Evolutionary conservation across 1,284 basidiomycete genomes (phyloP), one percentile per base, ranked within the genome.

Genomic region (Heliocybe sulcata): DNA sequence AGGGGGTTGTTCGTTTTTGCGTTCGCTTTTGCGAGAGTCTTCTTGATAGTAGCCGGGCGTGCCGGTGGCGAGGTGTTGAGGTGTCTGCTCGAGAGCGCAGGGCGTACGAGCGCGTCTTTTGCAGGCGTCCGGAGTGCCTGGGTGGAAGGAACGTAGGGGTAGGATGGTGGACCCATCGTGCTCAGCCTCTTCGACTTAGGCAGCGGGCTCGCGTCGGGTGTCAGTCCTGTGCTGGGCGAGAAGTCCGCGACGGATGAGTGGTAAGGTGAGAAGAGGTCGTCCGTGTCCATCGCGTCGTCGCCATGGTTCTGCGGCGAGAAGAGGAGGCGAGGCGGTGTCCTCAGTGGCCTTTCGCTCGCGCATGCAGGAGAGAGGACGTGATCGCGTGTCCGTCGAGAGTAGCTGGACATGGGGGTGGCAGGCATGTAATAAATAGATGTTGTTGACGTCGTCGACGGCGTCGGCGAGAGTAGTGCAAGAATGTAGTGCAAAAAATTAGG

Each of bases 1-100:
- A 85, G 85, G 12, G 80, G 77, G 22, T 81, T 77, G 64, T 86
- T 81, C 58, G 87, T 83, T 29, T 14, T 20, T 25, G 47, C 16
- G 6, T 25, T 20, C 47, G 23, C 11, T 4, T 49, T 49, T 22
- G 47, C 27, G 14, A n/a, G n/a, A n/a, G n/a, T n/a, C n/a, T 29
- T 29, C 23, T n/a, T 25, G 22, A 11, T 49, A 29, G 27, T 49
- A 29, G 47, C 22, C 22, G 47, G 47, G n/a, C 47, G 23, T 6
- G 12, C 14, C 20, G 35, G 65, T 58, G 8, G 55, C 47, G 11
- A 60, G 4, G 47, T 22, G 47, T 49, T 49, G 23, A 49, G 16
- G 25, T 25, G 47, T 26, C 23, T 49, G 11, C 16, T 29, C 27
- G 23, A 26, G 6, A 49, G 23, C 14, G 47, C 47, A 22, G 47